A percentile compares a stretch with the other conserved stretches of the same genome.
phyloP scores from a whole-genome alignment of 1,139 yeast genomes.

The Yamadazyma dendronema region DNA sequence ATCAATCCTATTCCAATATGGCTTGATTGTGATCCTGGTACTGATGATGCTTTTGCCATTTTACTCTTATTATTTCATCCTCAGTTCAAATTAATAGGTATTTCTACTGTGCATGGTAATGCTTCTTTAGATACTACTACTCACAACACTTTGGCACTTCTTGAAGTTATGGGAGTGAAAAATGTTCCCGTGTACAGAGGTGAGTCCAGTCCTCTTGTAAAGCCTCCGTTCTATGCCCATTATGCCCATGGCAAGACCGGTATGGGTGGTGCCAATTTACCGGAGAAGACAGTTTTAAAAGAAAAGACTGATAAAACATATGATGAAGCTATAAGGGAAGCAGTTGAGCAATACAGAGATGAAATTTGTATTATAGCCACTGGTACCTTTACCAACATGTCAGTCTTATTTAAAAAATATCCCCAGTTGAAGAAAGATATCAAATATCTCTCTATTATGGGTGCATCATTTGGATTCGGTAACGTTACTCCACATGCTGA shows the following conservation, averaged over 20 bases:
- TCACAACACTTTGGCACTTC: constrained; percentile 62
- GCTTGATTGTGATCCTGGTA: constrained; percentile 96
- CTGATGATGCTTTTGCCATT: constrained; percentile 83
- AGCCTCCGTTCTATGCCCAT: constrained; percentile 51
- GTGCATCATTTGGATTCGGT: constrained; percentile 60
- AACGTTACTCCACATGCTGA: constrained; percentile 61
- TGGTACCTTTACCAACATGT: constrained; percentile 73
- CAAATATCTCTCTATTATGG: constrained; percentile 65
- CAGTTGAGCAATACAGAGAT: constrained; percentile 41
- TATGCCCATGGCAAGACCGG: constrained; percentile 76
- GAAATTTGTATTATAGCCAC: constrained; percentile 61
- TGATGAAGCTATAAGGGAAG: constrained; percentile 55
- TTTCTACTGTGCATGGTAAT: constrained; percentile 83
- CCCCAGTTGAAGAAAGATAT: constrained; percentile 52
- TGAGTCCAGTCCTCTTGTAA: constrained; percentile 52
- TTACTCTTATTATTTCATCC: constrained; percentile 62
- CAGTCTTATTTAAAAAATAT: constrained; percentile 46
- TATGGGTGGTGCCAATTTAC: constrained; percentile 64
- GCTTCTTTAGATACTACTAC: constrained; percentile 69
- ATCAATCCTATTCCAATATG: constrained; percentile 53
- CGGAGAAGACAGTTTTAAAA: constrained; percentile 44
- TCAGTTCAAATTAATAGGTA: constrained; percentile 60
- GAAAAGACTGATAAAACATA: constrained; percentile 40
- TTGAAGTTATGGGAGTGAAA: constrained; percentile 55
- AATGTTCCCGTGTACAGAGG: constrained; percentile 67